These are phyloP conservation scores for Eucalyptus sp. DNA, from an alignment of 345 rosid genomes.

Conservation along the genomic window DNA sequence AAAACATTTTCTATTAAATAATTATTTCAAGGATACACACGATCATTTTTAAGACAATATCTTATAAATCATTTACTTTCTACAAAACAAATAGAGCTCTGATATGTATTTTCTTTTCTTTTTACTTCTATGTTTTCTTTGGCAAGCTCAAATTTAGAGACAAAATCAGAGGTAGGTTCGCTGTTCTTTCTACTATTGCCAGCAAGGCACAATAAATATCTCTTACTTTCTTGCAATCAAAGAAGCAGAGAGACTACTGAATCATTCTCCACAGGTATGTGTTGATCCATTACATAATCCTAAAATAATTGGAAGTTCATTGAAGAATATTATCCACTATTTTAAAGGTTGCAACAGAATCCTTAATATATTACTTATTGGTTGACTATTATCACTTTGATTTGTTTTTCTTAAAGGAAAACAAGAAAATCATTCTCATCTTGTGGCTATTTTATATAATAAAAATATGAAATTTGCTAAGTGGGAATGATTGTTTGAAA, in stretches of 20 bases:
- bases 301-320: not conserved
- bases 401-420: not conserved
- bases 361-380: not conserved
- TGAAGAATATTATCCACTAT: not conserved
- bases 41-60: too few species aligned
- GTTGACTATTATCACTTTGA: not conserved
- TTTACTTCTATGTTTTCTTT: not conserved
- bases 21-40: not conserved
- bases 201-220: not conserved
- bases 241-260: not conserved
- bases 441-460: not conserved
- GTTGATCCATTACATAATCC: not conserved
- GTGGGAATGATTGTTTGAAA: not conserved
- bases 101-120: not conserved
- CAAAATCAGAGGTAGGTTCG: constrained; percentile 15
- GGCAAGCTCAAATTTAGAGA: constrained; percentile 38
- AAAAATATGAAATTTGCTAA: not conserved
- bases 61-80: too few species aligned
- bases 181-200: not conserved
- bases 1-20: too few species aligned
- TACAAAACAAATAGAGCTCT: not conserved
- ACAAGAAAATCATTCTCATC: not conserved
- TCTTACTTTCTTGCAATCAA: not conserved
- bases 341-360: not conserved
- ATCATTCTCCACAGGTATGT: not conserved